Conservation (phyloP, 1,139 yeast genomes). For the Kodamaea suecica region DNA sequence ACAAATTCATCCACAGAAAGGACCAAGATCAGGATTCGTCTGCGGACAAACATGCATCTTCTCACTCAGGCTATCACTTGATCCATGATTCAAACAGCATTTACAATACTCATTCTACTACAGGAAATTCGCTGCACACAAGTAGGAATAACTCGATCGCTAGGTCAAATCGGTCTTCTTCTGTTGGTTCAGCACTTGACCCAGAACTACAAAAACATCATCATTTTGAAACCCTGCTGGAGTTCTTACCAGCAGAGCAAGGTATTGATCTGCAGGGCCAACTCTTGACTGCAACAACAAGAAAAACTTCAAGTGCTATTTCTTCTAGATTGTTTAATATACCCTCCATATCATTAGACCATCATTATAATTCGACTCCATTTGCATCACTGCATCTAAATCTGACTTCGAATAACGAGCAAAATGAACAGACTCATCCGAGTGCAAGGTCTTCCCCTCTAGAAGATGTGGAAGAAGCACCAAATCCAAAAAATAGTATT, state of each 20-base stretch:
- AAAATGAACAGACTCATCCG: not conserved
- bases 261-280: too few relatives aligned
- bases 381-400: constrained; percentile 6
- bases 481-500: constrained; percentile 6
- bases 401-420: not conserved
- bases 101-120: constrained; percentile 2
- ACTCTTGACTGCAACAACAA: too few relatives aligned
- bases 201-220: not conserved
- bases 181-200: constrained; percentile 9
- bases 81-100: constrained; percentile 4
- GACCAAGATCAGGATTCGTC: constrained; percentile 25
- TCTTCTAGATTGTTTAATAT: constrained; percentile 28
- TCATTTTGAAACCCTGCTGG: too few relatives aligned
- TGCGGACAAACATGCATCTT: not conserved
- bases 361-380: too few relatives aligned
- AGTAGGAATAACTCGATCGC: constrained; percentile 14
- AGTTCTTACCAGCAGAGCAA: too few relatives aligned
- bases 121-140: constrained; percentile 6
- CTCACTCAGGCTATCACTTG: not conserved
- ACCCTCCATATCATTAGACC: constrained; percentile 35
- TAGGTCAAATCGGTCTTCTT: constrained; percentile 9
- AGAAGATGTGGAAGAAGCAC: constrained; percentile 1
- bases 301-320: too few relatives aligned
- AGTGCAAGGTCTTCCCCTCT: constrained; percentile 4
- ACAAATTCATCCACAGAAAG: constrained; percentile 47